Evolutionary conservation across 1,139 yeast species (phyloP), one percentile per base, ranked within the genome.

Genomic region (Taiozyma sp.): DNA sequence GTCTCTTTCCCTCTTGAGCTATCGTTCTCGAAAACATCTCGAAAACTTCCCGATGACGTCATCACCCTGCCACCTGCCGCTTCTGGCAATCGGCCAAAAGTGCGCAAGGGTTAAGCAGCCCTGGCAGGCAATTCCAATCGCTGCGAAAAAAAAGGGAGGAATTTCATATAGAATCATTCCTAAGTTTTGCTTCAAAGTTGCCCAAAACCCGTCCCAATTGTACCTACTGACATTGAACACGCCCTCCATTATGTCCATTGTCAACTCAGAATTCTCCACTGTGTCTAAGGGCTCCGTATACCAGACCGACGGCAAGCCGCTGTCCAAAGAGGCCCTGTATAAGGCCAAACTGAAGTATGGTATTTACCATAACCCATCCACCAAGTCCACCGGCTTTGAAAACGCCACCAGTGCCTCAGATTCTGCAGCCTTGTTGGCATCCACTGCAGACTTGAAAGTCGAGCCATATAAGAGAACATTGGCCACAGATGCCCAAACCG

Each of bases 331-430:
- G 64, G 95, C 95, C 4, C 68, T 83, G 50, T 88, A 88, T 69
- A 85, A 83, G 59, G 91, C 89, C 56, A 85, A 85, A 62, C 70
- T 85, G 64, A 86, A 80, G 62, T 85, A 84, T 62, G 96, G 96
- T 42, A 75, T 83, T 48, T 88, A 76, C 68, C 77, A 79, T 57
- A 75, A 81, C 50, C 97, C 97, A 2, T 83, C 88, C 13, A 75
- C 73, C 48, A 80, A 83, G 6, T 69, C 78, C 16, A 77, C 87
- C 4, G 97, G 97, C 14, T 93, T 88, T 50, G 77, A 68, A 6
- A 64, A 66, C 44, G 56, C 65, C 6, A 60, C 63, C 14, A 51
- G 52, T 48, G 90, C 90, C 34, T 80, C 88, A 13, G 90, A 84
- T 64, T 80, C 87, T 4, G 95, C 95, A 45, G 93, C 93, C 0